Evolutionary conservation across 306 rosid genomes (phyloP).

Genomic region (Abrus precatorius): DNA sequence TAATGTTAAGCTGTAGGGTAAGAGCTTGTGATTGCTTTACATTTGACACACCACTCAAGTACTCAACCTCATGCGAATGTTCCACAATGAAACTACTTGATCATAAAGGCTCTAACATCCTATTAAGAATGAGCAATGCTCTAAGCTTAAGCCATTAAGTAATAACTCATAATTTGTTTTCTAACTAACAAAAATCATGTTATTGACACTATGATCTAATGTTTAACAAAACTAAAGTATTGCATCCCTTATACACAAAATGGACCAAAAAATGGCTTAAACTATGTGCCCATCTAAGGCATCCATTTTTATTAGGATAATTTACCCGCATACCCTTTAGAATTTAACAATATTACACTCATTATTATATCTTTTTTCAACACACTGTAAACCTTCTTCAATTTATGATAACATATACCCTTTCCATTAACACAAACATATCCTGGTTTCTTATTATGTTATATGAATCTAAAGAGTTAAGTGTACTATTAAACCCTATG

Average conservation of each 20-base stretch:
- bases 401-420: too few species aligned
- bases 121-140: background rate
- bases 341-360: too few species aligned
- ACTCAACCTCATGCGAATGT: background rate
- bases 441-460: too few species aligned
- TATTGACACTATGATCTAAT: constrained; percentile 6
- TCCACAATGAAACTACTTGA: background rate
- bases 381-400: too few species aligned
- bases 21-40: background rate
- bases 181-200: background rate
- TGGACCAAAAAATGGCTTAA: background rate
- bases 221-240: background rate
- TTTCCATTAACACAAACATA: too few species aligned
- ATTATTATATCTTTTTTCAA: too few species aligned
- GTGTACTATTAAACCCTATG: too few species aligned
- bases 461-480: too few species aligned
- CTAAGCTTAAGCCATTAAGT: background rate
- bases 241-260: constrained; percentile 1
- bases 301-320: too few species aligned
- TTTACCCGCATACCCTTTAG: too few species aligned
- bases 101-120: background rate
- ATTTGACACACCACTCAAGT: background rate
- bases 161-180: background rate
- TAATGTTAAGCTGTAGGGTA: background rate
- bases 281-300: background rate